Evolutionary conservation across 2,329 filamentous ascomycete species (phyloP).

Genomic region (Phaeosphaeriaceae sp.): DNA sequence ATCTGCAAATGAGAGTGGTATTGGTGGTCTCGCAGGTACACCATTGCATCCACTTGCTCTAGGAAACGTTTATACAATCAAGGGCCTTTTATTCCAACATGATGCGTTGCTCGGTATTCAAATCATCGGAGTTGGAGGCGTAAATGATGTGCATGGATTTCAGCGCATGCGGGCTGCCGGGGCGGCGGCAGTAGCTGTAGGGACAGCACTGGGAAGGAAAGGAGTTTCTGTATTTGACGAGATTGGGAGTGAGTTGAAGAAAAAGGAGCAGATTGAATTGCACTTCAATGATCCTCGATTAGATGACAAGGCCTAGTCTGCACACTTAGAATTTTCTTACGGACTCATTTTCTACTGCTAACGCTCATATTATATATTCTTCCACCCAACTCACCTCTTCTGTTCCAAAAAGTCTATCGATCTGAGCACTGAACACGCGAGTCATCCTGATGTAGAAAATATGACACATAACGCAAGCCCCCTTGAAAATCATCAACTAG

Average conservation of each 20-base stretch:
- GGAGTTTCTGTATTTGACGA: constrained; percentile 68
- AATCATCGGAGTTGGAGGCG: constrained; percentile 76
- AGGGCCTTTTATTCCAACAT: constrained; percentile 62
- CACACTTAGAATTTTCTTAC: too few species aligned
- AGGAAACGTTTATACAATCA: constrained; percentile 76
- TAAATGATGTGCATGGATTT: constrained; percentile 68
- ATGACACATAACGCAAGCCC: too few species aligned
- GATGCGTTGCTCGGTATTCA: constrained; percentile 60
- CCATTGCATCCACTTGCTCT: constrained; percentile 75
- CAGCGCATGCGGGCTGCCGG: constrained; percentile 69
- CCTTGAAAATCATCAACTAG: too few species aligned
- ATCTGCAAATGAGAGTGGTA: constrained; percentile 61
- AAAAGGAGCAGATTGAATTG: background rate
- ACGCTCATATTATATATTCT: too few species aligned
- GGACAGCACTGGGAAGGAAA: constrained; percentile 70
- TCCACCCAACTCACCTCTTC: too few species aligned
- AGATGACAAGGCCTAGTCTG: too few species aligned
- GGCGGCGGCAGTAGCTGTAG: constrained; percentile 68
- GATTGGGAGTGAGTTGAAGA: constrained; percentile 50
- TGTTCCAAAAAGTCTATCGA: too few species aligned
- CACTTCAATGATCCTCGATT: too few species aligned
- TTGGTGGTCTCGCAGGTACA: constrained; percentile 75
- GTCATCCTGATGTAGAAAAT: too few species aligned
- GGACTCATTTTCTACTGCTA: too few species aligned
- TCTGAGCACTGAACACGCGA: too few species aligned